These are phyloP conservation scores for Trichopus zeylanicus DNA, from an alignment of 116 monocot species.

Conservation along the genomic window DNA sequence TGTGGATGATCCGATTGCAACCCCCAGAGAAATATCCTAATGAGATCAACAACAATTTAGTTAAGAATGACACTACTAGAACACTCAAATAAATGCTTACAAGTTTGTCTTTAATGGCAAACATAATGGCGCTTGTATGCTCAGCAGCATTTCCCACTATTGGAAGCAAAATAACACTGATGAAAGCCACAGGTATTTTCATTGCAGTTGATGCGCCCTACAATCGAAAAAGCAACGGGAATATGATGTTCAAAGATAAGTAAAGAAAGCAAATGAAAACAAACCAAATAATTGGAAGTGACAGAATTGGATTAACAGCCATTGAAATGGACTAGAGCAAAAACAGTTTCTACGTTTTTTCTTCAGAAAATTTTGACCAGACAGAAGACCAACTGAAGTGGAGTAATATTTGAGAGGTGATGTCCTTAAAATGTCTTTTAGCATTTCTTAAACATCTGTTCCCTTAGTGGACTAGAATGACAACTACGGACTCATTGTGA, in stretches of 20 bases:
- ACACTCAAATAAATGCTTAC: slow-evolving; percentile 28
- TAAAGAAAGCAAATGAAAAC: not conserved
- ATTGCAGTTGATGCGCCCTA: slow-evolving; percentile 74
- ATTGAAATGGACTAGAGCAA: not conserved
- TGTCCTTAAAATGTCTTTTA: not conserved
- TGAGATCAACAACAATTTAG: not conserved
- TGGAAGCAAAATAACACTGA: slow-evolving; percentile 83
- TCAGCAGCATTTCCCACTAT: slow-evolving; percentile 93
- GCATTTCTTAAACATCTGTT: not conserved
- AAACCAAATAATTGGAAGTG: not conserved
- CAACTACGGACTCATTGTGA: not conserved
- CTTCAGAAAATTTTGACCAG: too few relatives aligned
- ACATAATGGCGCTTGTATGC: slow-evolving; percentile 80
- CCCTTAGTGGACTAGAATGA: not conserved
- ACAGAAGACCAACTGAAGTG: not conserved
- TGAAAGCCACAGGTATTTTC: slow-evolving; percentile 73
- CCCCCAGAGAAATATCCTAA: slow-evolving; percentile 79
- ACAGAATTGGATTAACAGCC: not conserved
- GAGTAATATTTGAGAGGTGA: not conserved
- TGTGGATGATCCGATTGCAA: slow-evolving; percentile 88
- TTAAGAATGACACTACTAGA: not conserved
- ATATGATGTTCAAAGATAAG: not conserved
- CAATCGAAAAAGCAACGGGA: not conserved
- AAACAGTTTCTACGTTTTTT: too few relatives aligned
- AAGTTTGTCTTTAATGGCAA: slow-evolving; percentile 92